Evolutionary conservation across 2,329 filamentous ascomycete genomes (phyloP).

Genomic region (Alternaria viburni): DNA sequence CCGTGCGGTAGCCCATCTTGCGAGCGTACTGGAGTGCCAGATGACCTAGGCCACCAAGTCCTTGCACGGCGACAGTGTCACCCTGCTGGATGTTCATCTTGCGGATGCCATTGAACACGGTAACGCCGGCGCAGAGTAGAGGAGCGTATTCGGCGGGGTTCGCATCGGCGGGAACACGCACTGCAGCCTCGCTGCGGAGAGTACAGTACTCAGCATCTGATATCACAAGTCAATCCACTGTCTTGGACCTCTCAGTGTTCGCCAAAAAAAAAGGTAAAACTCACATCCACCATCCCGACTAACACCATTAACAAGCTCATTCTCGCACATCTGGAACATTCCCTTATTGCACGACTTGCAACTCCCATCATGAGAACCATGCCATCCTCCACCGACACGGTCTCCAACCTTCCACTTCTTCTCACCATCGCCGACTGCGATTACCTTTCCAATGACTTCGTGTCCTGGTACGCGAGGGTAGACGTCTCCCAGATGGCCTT

Average conservation of each 20-base stretch:
- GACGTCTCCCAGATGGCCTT: constrained; percentile 25
- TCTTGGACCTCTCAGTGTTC: background rate
- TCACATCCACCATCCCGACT: constrained; percentile 69
- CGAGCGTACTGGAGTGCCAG: constrained; percentile 60
- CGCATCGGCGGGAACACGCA: constrained; percentile 57
- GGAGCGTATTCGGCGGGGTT: constrained; percentile 55
- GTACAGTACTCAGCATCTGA: constrained; percentile 65
- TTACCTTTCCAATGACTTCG: constrained; percentile 73
- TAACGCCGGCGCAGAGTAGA: constrained; percentile 58
- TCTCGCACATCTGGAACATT: constrained; percentile 72
- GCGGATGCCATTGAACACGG: constrained; percentile 60
- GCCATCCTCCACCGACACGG: constrained; percentile 71
- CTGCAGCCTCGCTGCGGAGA: constrained; percentile 66
- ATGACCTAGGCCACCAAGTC: constrained; percentile 61
- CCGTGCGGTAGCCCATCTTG: constrained; percentile 60
- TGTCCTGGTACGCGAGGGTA: constrained; percentile 71
- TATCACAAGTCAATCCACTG: background rate
- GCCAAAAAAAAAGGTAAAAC: constrained; percentile 10
- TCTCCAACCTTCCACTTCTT: constrained; percentile 68
- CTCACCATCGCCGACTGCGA: constrained; percentile 64
- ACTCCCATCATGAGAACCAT: constrained; percentile 67
- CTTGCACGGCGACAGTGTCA: constrained; percentile 59
- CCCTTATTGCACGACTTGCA: constrained; percentile 70
- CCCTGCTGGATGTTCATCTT: constrained; percentile 56
- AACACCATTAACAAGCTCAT: constrained; percentile 68